Base-by-base conservation (phyloP, 176 grass and related monocot species). In the Aegilops speltoides region DNA sequence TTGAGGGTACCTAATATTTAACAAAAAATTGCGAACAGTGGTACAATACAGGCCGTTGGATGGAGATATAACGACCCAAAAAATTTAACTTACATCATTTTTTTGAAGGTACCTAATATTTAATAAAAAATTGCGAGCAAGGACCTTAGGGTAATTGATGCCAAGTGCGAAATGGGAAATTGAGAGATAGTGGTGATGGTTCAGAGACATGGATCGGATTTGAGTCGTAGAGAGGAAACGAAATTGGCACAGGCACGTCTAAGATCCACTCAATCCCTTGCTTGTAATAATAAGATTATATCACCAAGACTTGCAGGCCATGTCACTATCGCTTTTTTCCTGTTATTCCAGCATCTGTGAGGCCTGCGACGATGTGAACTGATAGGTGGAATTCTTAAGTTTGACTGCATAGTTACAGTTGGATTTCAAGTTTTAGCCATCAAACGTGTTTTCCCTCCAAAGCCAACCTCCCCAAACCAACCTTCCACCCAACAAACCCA, bases 381-480 rank as follows among this genome's bases (percentile, higher is more conserved):
- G 28, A 28, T 28, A 45, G 45, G 45, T 14, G 45, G 16, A 54
- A 54, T 54, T 54, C 50, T 7, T 54, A 54, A 54, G 50, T 19
- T 54, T 54, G 16, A 54, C 50, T 54, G 16, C 5, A 54, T 54
- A 54, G 7, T 54, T 19, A 54, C 10, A 45, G 10, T 73, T 6
- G 40, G n/a, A 73, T 73, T 4, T 43, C 37, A 73, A 73, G 37
- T 73, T 45, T 43, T 24, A 73, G 38, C 16, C 13, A 73, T 45
- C 70, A 25, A 76, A 76, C 46, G 43, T 50, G 14, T 74, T 46
- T 75, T 50, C 73, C 73, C 60, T 79, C 48, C 48, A 17, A 52
- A 52, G 50, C 50, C 45, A 84, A 91, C 89, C 33, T 87, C 80
- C 45, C 17, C 19, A 4, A 25, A 87, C 81, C 89, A 87, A 91